Evolutionary conservation across 2,329 filamentous ascomycete species (phyloP).

Genomic region (Cytospora piceae): DNA sequence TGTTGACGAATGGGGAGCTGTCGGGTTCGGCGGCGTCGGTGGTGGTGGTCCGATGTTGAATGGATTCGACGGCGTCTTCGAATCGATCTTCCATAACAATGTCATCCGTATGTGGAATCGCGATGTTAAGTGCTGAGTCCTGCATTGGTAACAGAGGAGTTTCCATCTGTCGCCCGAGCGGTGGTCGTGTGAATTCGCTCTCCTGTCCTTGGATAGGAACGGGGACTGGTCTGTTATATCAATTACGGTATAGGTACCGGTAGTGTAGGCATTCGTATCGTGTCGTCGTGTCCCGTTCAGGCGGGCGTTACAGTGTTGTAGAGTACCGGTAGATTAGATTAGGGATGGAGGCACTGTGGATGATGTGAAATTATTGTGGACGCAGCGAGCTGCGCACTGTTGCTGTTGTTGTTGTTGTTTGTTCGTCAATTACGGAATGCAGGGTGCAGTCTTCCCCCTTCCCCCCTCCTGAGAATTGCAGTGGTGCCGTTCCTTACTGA

Average conservation of each 20-base stretch:
- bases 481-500: conserved; percentile 1
- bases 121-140: conserved; percentile 21
- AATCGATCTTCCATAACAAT: conserved; percentile 23
- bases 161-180: conserved; percentile 12
- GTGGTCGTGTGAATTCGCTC: neutral
- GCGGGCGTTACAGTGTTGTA: conserved; percentile 34
- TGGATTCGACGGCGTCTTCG: conserved; percentile 26
- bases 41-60: conserved; percentile 27
- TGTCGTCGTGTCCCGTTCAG: conserved; percentile 7
- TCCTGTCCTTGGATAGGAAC: neutral
- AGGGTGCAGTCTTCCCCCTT: neutral
- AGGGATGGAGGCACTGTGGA: conserved; percentile 22
- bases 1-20: conserved; percentile 40
- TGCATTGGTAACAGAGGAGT: conserved; percentile 28
- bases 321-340: conserved; percentile 21
- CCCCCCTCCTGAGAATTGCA: neutral
- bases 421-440: conserved; percentile 3
- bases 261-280: conserved; percentile 1
- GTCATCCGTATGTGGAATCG: conserved; percentile 14
- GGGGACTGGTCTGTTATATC: neutral
- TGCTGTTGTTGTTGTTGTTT: neutral
- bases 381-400: neutral
- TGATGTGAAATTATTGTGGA: conserved; percentile 8
- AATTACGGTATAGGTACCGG: neutral
- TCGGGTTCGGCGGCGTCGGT: conserved; percentile 34